Evolutionary conservation across 2,329 filamentous ascomycete genomes (phyloP).

Genomic region (Cytospora schulzeri): DNA sequence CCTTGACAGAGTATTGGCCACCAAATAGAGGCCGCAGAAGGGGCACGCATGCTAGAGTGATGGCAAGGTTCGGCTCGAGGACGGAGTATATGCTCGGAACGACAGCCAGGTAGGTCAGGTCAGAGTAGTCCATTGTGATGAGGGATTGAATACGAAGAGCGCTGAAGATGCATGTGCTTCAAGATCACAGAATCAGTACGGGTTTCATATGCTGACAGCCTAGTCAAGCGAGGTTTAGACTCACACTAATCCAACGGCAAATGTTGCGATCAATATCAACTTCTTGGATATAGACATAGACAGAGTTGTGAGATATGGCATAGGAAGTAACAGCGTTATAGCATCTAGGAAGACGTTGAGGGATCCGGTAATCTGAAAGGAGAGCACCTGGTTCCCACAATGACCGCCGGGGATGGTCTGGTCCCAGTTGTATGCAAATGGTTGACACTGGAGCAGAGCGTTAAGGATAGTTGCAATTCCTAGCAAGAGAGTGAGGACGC

Average conservation of each 20-base stretch:
- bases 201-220: background rate
- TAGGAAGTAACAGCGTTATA: conserved; percentile 36
- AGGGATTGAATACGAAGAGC: conserved; percentile 39
- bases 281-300: conserved; percentile 37
- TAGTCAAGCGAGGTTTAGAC: conserved; percentile 16
- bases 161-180: conserved; percentile 40
- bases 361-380: conserved; percentile 36
- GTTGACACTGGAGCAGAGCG: conserved; percentile 40
- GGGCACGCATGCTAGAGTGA: conserved; percentile 43
- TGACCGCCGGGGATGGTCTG: conserved; percentile 35
- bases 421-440: conserved; percentile 41
- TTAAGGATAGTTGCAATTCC: conserved; percentile 35
- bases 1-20: background rate
- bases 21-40: conserved; percentile 43
- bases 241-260: conserved; percentile 38
- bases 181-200: background rate
- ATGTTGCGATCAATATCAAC: conserved; percentile 35
- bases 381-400: conserved; percentile 37
- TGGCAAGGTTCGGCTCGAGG: conserved; percentile 42
- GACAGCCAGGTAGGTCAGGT: conserved; percentile 39
- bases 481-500: conserved; percentile 33
- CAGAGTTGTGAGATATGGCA: conserved; percentile 37
- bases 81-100: conserved; percentile 40
- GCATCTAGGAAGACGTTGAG: conserved; percentile 38
- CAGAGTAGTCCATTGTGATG: conserved; percentile 36